Conservation (phyloP, 1,284 basidiomycete species). For the Austroboletus rostrupii region DNA sequence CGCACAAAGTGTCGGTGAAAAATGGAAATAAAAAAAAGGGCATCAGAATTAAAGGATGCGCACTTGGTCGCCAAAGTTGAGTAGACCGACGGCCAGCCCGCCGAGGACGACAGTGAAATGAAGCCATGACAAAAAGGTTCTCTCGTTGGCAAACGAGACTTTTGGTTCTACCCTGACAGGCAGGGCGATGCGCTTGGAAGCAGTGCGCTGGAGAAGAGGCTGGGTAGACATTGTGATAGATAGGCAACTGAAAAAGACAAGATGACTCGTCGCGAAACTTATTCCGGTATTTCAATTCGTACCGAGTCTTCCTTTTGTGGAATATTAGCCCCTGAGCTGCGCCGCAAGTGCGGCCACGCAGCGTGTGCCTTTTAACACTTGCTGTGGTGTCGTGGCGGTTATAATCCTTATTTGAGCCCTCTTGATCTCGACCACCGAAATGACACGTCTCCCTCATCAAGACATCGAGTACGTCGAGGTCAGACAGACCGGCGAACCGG, state of each 20-base stretch:
- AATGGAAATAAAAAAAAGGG: neutral
- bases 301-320: constrained; percentile 6
- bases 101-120: constrained; percentile 95
- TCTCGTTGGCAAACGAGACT: constrained; percentile 93
- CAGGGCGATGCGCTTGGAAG: constrained; percentile 91
- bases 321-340: constrained; percentile 19
- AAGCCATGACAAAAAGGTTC: constrained; percentile 94
- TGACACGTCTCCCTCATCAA: constrained; percentile 11
- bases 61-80: constrained; percentile 95
- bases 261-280: neutral
- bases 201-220: constrained; percentile 94
- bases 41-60: constrained; percentile 13
- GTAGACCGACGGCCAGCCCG: constrained; percentile 89
- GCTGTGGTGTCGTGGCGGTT: constrained; percentile 7
- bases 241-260: constrained; percentile 11
- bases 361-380: neutral
- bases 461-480: constrained; percentile 29
- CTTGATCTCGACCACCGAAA: constrained; percentile 1
- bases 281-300: constrained; percentile 16
- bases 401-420: neutral
- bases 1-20: constrained; percentile 2
- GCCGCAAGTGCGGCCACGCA: neutral
- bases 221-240: constrained; percentile 78
- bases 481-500: constrained; percentile 10
- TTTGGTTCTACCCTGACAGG: constrained; percentile 93